phyloP scores from a whole-genome alignment of 257 asterid species.

The Lycium barbarum region DNA sequence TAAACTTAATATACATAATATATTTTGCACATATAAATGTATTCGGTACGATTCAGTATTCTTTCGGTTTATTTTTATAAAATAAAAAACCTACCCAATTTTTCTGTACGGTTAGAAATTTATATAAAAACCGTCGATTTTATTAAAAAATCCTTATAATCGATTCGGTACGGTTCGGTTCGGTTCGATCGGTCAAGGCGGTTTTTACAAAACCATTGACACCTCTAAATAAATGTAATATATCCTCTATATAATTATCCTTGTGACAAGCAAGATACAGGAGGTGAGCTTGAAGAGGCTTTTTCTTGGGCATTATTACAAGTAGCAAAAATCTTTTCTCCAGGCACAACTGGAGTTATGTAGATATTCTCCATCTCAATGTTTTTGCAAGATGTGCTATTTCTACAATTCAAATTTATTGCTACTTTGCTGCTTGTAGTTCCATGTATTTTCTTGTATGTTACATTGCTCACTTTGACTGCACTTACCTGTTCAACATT shows the following conservation, averaged over 20 bases:
- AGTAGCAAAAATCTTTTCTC: background rate
- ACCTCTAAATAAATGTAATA: background rate
- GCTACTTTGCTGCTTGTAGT: constrained; percentile 18
- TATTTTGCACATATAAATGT: too few species aligned
- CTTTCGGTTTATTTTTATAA: too few species aligned
- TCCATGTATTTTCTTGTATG: constrained; percentile 27
- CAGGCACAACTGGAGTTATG: constrained; percentile 23
- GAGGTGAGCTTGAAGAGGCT: constrained; percentile 27
- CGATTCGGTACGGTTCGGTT: too few species aligned
- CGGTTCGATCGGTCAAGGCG: too few species aligned
- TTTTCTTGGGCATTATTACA: constrained; percentile 28
- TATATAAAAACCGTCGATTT: too few species aligned
- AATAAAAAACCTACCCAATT: too few species aligned
- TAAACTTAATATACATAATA: too few species aligned
- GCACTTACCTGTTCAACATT: constrained; percentile 15
- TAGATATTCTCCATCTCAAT: constrained; percentile 30
- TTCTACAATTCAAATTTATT: constrained; percentile 32
- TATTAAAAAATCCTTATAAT: too few species aligned
- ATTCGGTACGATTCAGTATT: too few species aligned
- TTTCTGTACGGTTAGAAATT: too few species aligned
- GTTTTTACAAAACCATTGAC: too few species aligned
- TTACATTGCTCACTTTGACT: constrained; percentile 35
- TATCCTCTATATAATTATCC: background rate
- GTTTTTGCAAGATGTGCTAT: constrained; percentile 31
- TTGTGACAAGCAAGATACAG: constrained; percentile 31